Evolutionary conservation across 140 eudicot species (phyloP).

Genomic region (Erigeron philadelphicus): DNA sequence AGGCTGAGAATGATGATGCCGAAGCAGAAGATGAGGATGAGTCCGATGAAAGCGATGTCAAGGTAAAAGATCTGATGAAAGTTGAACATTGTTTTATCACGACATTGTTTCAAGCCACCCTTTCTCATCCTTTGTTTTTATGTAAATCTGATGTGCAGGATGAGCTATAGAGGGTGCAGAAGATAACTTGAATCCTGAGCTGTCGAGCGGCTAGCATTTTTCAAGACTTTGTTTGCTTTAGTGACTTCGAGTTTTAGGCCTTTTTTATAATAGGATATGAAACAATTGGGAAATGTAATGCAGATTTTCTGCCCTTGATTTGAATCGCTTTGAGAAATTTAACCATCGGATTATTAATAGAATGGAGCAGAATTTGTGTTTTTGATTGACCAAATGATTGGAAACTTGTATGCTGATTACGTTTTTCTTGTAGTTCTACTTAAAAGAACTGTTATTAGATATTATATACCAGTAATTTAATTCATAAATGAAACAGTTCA

Average conservation of each 20-base stretch:
- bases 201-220: slow-evolving; percentile 11
- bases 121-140: not conserved
- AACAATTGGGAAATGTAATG: slow-evolving; percentile 15
- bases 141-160: slow-evolving; percentile 29
- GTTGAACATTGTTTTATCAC: not conserved
- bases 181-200: not conserved
- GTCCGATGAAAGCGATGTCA: slow-evolving; percentile 35
- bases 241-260: slow-evolving; percentile 10
- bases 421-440: too few relatives aligned
- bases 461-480: too few relatives aligned
- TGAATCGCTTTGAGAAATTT: slow-evolving; percentile 1
- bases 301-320: slow-evolving; percentile 3
- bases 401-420: not conserved
- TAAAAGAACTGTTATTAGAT: too few relatives aligned
- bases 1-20: slow-evolving; percentile 38
- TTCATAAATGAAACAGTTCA: too few relatives aligned
- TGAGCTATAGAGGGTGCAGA: slow-evolving; percentile 31
- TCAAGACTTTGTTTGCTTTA: not conserved
- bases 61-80: not conserved
- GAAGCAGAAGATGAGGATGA: slow-evolving; percentile 35
- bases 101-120: not conserved
- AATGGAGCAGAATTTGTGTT: not conserved
- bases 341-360: not conserved
- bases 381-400: not conserved
- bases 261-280: slow-evolving; percentile 9